Evolutionary conservation across 2,329 filamentous ascomycete genomes (phyloP), one percentile per base, ranked within the genome.

Genomic region (Dryadomyces sulphureus): DNA sequence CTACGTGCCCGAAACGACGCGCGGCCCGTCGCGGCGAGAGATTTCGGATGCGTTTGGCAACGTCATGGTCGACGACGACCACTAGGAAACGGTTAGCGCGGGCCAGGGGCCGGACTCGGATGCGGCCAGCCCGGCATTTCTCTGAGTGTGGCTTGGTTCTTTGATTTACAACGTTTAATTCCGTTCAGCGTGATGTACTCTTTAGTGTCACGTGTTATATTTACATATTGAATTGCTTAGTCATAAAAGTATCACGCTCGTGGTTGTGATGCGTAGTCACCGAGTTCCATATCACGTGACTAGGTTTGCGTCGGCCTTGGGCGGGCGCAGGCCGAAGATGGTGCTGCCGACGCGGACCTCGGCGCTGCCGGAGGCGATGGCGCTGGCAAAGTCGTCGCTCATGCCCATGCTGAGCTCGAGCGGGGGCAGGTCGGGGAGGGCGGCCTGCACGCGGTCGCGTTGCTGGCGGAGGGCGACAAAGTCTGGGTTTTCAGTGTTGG

Each of bases 381-480:
- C 92, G 7, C 81, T 84, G 67, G 94, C 89, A 61, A 90, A 98
- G 62, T 98, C 92, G 57, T 86, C 79, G 60, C 88, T 95, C 92
- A 98, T 98, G 7, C 90, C 90, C 90, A 98, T 98, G 63, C 89
- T 95, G 63, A 96, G 62, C 68, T 95, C 88, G 55, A 95, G 60
- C 1, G n/a, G 8, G 16, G n/a, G 4, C 14, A 16, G 16, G 12
- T 79, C 81, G 3, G 25, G 36, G 11, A 52, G 45, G 8, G 41
- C 50, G 57, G 65, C 58, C 2, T 71, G 75, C 2, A 95, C 77
- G 14, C 75, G 62, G 60, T 93, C 84, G 47, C 85, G 69, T 59
- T 84, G 80, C 56, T 81, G 72, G 43, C 67, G 69, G 58, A 98
- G 62, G 5, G 66, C 60, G 5, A 78, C 61, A 59, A 96, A 96